Evolutionary conservation across 78 protist species (phyloP).

Genomic region (Acrasis kona): DNA sequence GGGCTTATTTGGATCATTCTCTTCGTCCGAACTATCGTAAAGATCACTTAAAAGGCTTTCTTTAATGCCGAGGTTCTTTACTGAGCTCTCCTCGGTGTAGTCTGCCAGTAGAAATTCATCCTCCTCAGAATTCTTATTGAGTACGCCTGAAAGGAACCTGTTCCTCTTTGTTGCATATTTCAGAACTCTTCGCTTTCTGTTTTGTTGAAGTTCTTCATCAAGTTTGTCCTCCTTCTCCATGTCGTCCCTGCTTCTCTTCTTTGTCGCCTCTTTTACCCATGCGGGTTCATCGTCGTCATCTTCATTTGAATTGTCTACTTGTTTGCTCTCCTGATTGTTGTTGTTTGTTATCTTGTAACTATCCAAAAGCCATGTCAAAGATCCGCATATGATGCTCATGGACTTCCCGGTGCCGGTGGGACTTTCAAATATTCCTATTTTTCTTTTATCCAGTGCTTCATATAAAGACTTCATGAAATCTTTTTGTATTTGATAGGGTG

Average conservation of each 20-base stretch:
- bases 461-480: background rate
- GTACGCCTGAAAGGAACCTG: background rate
- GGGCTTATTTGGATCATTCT: background rate
- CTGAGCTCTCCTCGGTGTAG: background rate
- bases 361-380: background rate
- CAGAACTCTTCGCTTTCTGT: background rate
- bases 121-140: background rate
- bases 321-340: background rate
- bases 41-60: background rate
- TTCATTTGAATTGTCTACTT: background rate
- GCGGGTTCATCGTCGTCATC: too few relatives aligned
- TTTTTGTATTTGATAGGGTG: background rate
- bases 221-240: background rate
- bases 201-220: background rate
- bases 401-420: background rate
- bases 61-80: background rate
- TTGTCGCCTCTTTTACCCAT: background rate
- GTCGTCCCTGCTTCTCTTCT: background rate
- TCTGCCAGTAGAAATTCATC: background rate
- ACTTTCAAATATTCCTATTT: background rate
- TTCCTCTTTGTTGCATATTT: background rate
- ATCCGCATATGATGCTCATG: background rate
- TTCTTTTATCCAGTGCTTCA: background rate
- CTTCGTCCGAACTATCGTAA: background rate
- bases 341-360: background rate